Base-by-base conservation (phyloP, 208 protist genomes). In the Trypanosoma vivax region DNA sequence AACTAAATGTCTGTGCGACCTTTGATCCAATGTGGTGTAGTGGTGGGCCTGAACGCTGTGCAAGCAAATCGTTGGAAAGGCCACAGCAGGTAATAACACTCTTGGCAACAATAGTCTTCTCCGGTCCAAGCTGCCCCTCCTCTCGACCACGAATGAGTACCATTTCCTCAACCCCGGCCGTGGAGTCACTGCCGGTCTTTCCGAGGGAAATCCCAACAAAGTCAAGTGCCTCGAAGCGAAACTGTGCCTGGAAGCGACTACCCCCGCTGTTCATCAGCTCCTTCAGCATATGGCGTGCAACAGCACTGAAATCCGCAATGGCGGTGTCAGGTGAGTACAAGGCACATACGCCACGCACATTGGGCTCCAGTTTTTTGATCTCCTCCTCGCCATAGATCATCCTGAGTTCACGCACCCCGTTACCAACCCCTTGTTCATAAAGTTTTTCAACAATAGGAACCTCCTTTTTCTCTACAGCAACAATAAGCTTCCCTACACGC, bases 401-500 rank as follows among this genome's bases (percentile, higher is more conserved):
- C 43, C 80, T 35, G 7, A 96, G 64, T 27, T 72, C 76, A 46
- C 73, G 62, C 24, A 95, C 89, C 31, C 85, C 84, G 60, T 97
- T 97, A n/a, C 63, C 59, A 25, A 67, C 53, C 18, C 92, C 92
- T 45, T 74, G 73, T 29, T 83, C 61, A 56, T 86, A 91, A 28
- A 97, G 49, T 42, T 54, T 65, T 62, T 95, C 55, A 27, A 97
- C 59, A 7, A 23, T 24, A 1, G 62, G 28, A 24, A 76, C 47
- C 42, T 97, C 67, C 23, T 48, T 49, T 25, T 81, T 50, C 23
- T 88, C 61, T 30, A 50, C 52, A 6, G 84, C 92, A 23, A 95
- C 90, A 46, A 97, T 91, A 25, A 96, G 48, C 70, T 97, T 97
- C 38, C 92, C 92, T 40, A 76, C 82, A 27, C 80, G 59, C 43